Evolutionary conservation across 768 basidiomycete genomes (phyloP).

Genomic region (Leccinum broughii): DNA sequence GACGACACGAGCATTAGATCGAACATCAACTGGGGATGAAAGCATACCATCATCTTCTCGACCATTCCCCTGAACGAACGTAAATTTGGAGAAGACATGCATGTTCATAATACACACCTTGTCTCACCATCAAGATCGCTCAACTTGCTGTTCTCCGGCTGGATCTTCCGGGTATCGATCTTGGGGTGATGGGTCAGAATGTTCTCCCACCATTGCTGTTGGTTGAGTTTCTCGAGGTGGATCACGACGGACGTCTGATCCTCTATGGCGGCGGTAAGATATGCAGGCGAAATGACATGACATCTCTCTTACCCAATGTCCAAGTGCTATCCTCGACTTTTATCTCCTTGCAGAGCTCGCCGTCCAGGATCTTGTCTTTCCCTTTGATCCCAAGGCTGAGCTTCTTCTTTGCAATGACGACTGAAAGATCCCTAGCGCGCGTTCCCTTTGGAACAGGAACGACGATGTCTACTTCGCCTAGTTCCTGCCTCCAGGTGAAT

Average conservation of each 20-base stretch:
- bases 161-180: conserved; percentile 95
- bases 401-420: conserved; percentile 79
- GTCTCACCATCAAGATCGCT: conserved; percentile 97
- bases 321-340: conserved; percentile 97
- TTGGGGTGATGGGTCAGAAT: conserved; percentile 94
- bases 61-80: conserved; percentile 78
- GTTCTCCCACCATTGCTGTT: conserved; percentile 97
- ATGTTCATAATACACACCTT: conserved; percentile 47
- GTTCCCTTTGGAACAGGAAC: conserved; percentile 89
- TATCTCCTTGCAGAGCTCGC: conserved; percentile 90
- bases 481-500: conserved; percentile 88
- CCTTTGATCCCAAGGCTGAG: conserved; percentile 85
- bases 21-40: conserved; percentile 38
- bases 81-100: conserved; percentile 11
- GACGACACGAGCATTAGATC: conserved; percentile 14
- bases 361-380: conserved; percentile 81
- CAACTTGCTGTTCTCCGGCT: conserved; percentile 92
- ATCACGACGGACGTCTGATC: conserved; percentile 72
- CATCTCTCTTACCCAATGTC: conserved; percentile 71
- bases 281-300: not conserved
- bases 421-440: conserved; percentile 68
- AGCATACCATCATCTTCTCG: conserved; percentile 99
- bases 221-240: conserved; percentile 84
- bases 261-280: conserved; percentile 47
- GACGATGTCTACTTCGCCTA: conserved; percentile 81